A percentile compares a stretch with the other conserved stretches of the same genome.
These are phyloP conservation scores for Saturnispora hagleri DNA, from an alignment of 805 yeast species.

Conservation along the genomic window DNA sequence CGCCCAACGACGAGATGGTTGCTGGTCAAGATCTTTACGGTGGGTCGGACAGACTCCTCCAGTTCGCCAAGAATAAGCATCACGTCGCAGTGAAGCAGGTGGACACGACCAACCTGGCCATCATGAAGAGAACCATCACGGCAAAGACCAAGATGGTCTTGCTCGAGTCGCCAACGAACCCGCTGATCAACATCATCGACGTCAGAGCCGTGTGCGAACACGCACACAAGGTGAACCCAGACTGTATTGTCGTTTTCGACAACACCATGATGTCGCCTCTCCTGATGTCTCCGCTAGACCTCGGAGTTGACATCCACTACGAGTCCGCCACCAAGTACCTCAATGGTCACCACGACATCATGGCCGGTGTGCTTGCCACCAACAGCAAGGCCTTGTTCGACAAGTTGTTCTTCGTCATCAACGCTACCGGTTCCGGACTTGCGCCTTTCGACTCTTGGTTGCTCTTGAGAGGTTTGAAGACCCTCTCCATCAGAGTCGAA, in stretches of 20 bases:
- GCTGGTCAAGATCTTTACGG: slow-evolving; percentile 96
- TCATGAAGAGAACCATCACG: slow-evolving; percentile 48
- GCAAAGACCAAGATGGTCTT: slow-evolving; percentile 64
- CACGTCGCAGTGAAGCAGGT: slow-evolving; percentile 62
- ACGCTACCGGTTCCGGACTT: slow-evolving; percentile 85
- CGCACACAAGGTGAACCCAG: slow-evolving; percentile 61
- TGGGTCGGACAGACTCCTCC: slow-evolving; percentile 81
- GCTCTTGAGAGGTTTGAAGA: slow-evolving; percentile 77
- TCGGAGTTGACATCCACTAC: slow-evolving; percentile 85
- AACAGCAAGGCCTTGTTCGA: slow-evolving; percentile 56
- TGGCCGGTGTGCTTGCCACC: slow-evolving; percentile 89
- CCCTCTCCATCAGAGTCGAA: slow-evolving; percentile 77
- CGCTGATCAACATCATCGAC: slow-evolving; percentile 81
- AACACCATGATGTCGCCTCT: slow-evolving; percentile 97
- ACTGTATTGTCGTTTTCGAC: slow-evolving; percentile 73
- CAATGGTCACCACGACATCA: slow-evolving; percentile 91
- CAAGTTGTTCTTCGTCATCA: slow-evolving; percentile 63
- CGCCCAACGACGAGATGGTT: slow-evolving; percentile 81
- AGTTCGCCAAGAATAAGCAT: slow-evolving; percentile 55
- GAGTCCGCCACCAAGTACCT: slow-evolving; percentile 90
- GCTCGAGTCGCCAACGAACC: slow-evolving; percentile 90
- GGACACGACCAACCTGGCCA: slow-evolving; percentile 68
- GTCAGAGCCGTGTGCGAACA: slow-evolving; percentile 54
- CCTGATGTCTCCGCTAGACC: slow-evolving; percentile 72
- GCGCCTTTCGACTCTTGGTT: slow-evolving; percentile 93